phyloP scores from a whole-genome alignment of 2,329 filamentous ascomycete species.

The Biscogniauxia sp. region DNA sequence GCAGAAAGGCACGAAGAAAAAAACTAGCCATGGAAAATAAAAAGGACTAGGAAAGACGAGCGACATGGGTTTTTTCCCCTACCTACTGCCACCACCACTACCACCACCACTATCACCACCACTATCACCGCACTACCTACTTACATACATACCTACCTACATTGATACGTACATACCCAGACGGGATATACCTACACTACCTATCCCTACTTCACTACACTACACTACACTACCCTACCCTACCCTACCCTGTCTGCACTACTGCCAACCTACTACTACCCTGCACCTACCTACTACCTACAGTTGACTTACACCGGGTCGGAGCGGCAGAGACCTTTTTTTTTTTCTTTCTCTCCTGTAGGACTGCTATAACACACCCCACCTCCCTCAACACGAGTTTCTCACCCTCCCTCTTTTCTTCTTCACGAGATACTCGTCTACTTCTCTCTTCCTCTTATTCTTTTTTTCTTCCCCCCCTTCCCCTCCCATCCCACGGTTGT shows the following conservation, averaged over 20 bases:
- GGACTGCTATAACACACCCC: conserved; percentile 46
- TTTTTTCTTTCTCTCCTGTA: conserved; percentile 1
- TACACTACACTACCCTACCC: too few relatives aligned
- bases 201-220: too few relatives aligned
- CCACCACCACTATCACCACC: not conserved
- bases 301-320: conserved; percentile 5
- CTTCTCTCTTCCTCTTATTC: conserved; percentile 40
- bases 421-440: conserved; percentile 58
- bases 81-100: not conserved
- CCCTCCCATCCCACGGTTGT: conserved; percentile 42
- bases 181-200: too few relatives aligned
- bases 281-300: not conserved
- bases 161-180: too few relatives aligned
- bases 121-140: not conserved
- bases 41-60: not conserved
- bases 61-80: not conserved
- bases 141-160: too few relatives aligned
- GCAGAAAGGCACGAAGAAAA: not conserved
- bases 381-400: conserved; percentile 47
- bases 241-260: not conserved
- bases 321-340: conserved; percentile 6
- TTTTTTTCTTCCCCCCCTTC: conserved; percentile 46
- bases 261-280: not conserved
- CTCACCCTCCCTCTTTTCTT: conserved; percentile 46
- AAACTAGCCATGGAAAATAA: not conserved